Percentiles rank a stretch among this genome's conserved stretches.
Evolutionary conservation across 2,329 filamentous ascomycete genomes (phyloP).

Genomic region (Fusarium verrucosum): DNA sequence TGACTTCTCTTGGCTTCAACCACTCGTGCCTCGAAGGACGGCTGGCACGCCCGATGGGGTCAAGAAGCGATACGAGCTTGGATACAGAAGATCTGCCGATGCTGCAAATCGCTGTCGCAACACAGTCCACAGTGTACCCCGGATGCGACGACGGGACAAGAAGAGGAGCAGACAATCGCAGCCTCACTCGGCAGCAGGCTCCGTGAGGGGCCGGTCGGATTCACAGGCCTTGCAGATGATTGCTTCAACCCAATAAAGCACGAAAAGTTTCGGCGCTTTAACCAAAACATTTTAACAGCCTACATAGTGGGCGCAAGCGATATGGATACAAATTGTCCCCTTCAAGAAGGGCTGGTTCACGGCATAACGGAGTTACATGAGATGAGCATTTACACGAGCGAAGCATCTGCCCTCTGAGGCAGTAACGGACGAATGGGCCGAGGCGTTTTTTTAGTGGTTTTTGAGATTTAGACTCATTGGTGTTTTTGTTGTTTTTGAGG

Average conservation of each 20-base stretch:
- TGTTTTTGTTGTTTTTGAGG: not conserved
- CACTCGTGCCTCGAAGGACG: slow-evolving; percentile 12
- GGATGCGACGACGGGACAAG: slow-evolving; percentile 44
- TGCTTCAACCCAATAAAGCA: slow-evolving; percentile 1
- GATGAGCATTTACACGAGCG: slow-evolving; percentile 35
- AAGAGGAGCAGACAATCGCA: slow-evolving; percentile 24
- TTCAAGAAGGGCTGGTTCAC: slow-evolving; percentile 4
- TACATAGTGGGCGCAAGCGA: slow-evolving; percentile 17
- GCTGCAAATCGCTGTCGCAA: slow-evolving; percentile 41
- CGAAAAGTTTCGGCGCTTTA: not conserved
- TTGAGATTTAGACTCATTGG: not conserved
- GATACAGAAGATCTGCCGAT: slow-evolving; percentile 38
- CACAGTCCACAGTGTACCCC: slow-evolving; percentile 36
- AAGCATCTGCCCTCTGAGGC: slow-evolving; percentile 29
- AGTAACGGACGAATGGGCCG: slow-evolving; percentile 4
- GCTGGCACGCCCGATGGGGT: slow-evolving; percentile 22
- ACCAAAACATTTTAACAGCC: not conserved
- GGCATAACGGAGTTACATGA: slow-evolving; percentile 34
- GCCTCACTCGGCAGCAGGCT: not conserved
- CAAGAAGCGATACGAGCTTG: slow-evolving; percentile 38
- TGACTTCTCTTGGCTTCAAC: slow-evolving; percentile 42
- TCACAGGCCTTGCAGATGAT: slow-evolving; percentile 10
- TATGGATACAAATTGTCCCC: slow-evolving; percentile 2
- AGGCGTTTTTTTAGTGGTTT: slow-evolving; percentile 23
- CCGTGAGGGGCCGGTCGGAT: not conserved